Percentiles rank a stretch among this genome's conserved stretches.
These are phyloP conservation scores for Cladosporium austrohemisphaericum DNA, from an alignment of 2,329 filamentous ascomycete genomes.

Conservation along the genomic window DNA sequence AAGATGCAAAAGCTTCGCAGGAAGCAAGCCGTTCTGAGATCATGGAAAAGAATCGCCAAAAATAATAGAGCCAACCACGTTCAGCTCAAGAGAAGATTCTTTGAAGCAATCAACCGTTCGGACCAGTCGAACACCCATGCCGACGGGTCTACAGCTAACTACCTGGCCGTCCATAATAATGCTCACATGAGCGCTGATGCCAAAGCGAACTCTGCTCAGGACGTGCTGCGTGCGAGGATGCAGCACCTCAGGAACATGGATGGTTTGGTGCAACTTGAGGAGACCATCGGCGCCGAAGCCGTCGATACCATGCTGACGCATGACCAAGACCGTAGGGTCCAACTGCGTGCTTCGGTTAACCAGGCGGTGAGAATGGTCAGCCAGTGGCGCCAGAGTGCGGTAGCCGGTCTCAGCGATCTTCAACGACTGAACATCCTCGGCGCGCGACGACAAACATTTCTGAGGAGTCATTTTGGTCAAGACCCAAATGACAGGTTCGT, in stretches of 20 bases:
- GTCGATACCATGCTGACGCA: background rate
- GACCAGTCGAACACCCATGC: too few relatives aligned
- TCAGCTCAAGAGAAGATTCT: background rate
- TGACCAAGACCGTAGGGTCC: background rate
- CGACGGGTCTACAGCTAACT: too few relatives aligned
- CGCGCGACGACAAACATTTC: background rate
- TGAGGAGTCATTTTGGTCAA: background rate
- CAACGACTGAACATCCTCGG: too few relatives aligned
- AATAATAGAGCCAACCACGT: background rate
- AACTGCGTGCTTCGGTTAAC: too few relatives aligned
- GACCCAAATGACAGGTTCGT: background rate
- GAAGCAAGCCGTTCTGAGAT: background rate
- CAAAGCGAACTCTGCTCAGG: background rate
- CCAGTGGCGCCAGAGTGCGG: too few relatives aligned
- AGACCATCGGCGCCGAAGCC: background rate
- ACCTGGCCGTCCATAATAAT: too few relatives aligned
- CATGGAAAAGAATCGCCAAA: background rate
- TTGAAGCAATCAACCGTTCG: background rate
- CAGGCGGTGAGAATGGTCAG: too few relatives aligned
- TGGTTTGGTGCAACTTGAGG: background rate
- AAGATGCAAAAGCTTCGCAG: background rate
- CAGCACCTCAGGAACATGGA: background rate
- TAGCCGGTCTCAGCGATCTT: too few relatives aligned
- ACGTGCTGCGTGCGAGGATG: background rate
- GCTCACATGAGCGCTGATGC: too few relatives aligned